Percentiles rank a stretch among this genome's conserved stretches.
Evolutionary conservation across 768 basidiomycete species (phyloP).

Genomic region (Suillus brevipes): DNA sequence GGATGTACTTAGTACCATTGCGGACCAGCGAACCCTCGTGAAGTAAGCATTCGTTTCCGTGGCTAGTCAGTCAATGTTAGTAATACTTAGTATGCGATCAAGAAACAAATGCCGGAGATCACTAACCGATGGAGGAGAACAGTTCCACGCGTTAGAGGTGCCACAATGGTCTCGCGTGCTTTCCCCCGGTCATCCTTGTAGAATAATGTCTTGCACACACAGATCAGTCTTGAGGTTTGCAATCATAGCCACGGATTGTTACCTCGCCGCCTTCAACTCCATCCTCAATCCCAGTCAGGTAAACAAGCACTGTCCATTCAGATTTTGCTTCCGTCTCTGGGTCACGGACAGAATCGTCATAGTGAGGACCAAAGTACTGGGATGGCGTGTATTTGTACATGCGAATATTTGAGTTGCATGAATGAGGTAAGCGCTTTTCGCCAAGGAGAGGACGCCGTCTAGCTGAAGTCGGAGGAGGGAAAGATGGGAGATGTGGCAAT

Average conservation of each 20-base stretch:
- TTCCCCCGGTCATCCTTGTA: slow-evolving; percentile 58
- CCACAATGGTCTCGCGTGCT: slow-evolving; percentile 46
- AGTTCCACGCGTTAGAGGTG: slow-evolving; percentile 59
- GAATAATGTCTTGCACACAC: slow-evolving; percentile 58
- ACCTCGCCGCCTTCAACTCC: slow-evolving; percentile 74
- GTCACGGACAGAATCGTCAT: slow-evolving; percentile 71
- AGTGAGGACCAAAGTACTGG: slow-evolving; percentile 75
- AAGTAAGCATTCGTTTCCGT: slow-evolving; percentile 70
- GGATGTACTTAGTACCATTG: slow-evolving; percentile 65
- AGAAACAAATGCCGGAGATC: neutral
- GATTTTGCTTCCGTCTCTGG: slow-evolving; percentile 58
- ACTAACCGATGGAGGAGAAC: slow-evolving; percentile 66
- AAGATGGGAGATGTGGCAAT: slow-evolving; percentile 57
- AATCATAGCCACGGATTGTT: slow-evolving; percentile 4
- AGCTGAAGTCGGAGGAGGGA: slow-evolving; percentile 42
- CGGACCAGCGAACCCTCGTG: slow-evolving; percentile 69
- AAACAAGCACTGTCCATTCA: slow-evolving; percentile 78
- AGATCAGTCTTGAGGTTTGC: neutral
- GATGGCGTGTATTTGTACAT: slow-evolving; percentile 65
- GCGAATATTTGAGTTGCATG: slow-evolving; percentile 73
- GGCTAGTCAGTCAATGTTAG: slow-evolving; percentile 39
- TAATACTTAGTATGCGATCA: slow-evolving; percentile 8
- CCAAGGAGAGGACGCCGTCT: slow-evolving; percentile 22
- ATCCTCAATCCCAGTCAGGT: slow-evolving; percentile 70
- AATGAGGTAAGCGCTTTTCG: slow-evolving; percentile 43